Conservation (phyloP, 2,329 filamentous ascomycete genomes). For the Fusarium acutatum region DNA sequence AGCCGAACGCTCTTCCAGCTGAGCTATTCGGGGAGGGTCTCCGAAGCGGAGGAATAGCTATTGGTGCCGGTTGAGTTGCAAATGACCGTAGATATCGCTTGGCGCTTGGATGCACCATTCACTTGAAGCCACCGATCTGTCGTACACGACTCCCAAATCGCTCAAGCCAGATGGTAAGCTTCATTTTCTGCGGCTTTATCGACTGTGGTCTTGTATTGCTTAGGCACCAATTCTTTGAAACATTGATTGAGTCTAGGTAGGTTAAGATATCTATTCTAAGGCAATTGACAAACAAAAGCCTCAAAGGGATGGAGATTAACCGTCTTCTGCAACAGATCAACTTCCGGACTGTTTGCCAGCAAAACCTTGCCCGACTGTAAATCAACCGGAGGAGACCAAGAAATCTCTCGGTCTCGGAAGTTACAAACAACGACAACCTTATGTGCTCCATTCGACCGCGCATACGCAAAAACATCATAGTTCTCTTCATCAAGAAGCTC, state of each 20-base stretch:
- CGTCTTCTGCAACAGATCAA: neutral
- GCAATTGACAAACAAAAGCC: neutral
- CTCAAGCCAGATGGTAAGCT: too few relatives aligned
- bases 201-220: neutral
- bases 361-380: conserved; percentile 1
- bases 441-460: neutral
- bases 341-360: conserved; percentile 2
- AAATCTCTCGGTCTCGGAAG: conserved; percentile 2
- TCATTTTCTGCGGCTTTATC: neutral
- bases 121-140: neutral
- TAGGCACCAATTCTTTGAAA: too few relatives aligned
- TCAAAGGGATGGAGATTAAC: conserved; percentile 15
- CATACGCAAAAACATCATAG: conserved; percentile 24
- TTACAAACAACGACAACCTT: conserved; percentile 14
- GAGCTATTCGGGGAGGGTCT: conserved; percentile 25
- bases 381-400: neutral
- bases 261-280: neutral
- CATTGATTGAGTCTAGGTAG: neutral
- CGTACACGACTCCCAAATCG: rapidly evolving
- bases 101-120: rapidly evolving
- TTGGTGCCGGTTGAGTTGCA: rapidly evolving
- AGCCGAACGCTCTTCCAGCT: conserved; percentile 27
- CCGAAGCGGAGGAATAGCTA: conserved; percentile 17
- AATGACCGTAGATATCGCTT: rapidly evolving
- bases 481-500: conserved; percentile 16